Evolutionary conservation across 75 land plant genomes (phyloP).

Genomic region (Pinus taeda): DNA sequence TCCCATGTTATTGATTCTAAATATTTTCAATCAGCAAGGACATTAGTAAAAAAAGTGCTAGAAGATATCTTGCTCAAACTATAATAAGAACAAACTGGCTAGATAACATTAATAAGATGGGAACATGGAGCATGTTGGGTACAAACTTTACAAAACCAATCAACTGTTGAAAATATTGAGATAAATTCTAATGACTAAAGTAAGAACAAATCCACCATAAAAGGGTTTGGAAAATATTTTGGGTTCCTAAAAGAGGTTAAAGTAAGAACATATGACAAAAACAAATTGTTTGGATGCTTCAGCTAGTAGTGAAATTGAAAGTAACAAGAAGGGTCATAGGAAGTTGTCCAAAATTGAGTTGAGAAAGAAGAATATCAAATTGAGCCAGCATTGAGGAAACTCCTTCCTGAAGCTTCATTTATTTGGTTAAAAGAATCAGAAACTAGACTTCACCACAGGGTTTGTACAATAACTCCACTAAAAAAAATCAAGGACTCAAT

Average conservation of each 20-base stretch:
- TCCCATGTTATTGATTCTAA: slow-evolving; percentile 36
- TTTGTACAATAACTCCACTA: slow-evolving; percentile 12
- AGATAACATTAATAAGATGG: slow-evolving; percentile 68
- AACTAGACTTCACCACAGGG: slow-evolving; percentile 85
- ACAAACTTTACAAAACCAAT: slow-evolving; percentile 86
- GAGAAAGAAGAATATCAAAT: slow-evolving; percentile 35
- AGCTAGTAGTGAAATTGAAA: slow-evolving; percentile 4
- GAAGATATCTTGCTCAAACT: slow-evolving; percentile 57
- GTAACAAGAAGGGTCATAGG: slow-evolving; percentile 14
- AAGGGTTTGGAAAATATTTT: slow-evolving; percentile 65
- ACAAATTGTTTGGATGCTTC: slow-evolving; percentile 12
- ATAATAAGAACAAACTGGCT: slow-evolving; percentile 27
- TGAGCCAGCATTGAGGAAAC: slow-evolving; percentile 39
- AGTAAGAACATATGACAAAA: slow-evolving; percentile 39
- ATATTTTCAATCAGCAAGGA: slow-evolving; percentile 30
- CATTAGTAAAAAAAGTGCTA: slow-evolving; percentile 53
- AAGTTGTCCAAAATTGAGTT: slow-evolving; percentile 17
- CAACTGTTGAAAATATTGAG: slow-evolving; percentile 52
- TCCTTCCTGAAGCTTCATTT: slow-evolving; percentile 69
- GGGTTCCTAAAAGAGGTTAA: slow-evolving; percentile 59
- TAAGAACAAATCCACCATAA: slow-evolving; percentile 48
- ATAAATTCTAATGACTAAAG: slow-evolving; percentile 48
- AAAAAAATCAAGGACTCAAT: not conserved
- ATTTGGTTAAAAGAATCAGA: slow-evolving; percentile 86
- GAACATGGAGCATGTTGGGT: slow-evolving; percentile 99